Evolutionary conservation across 345 rosid species (phyloP).

Genomic region (Syzygium jambos): DNA sequence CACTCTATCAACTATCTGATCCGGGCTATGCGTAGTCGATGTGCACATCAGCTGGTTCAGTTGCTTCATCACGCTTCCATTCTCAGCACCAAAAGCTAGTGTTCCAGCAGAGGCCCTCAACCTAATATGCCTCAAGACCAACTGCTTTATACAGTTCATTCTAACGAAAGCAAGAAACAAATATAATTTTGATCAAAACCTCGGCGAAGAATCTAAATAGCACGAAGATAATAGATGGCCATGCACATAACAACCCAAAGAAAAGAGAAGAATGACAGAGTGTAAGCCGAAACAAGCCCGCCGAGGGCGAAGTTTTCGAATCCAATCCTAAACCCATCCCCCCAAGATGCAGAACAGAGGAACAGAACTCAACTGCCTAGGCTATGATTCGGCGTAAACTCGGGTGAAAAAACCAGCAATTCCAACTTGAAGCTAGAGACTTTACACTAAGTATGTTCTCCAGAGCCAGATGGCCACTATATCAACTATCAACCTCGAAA

Average conservation of each 20-base stretch:
- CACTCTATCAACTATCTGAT: constrained; percentile 32
- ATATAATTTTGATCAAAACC: background rate
- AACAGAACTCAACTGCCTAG: background rate
- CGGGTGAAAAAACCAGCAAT: background rate
- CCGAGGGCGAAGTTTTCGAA: background rate
- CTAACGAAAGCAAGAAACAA: background rate
- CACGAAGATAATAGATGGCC: background rate
- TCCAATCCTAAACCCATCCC: background rate
- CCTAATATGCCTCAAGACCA: constrained; percentile 37
- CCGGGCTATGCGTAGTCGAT: constrained; percentile 10
- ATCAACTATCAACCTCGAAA: background rate
- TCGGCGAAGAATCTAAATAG: background rate
- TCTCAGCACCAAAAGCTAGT: background rate
- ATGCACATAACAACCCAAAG: background rate
- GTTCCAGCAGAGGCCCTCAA: constrained; percentile 19
- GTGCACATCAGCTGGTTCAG: constrained; percentile 20
- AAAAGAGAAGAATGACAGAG: background rate
- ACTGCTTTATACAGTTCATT: constrained; percentile 32
- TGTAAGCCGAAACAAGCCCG: background rate
- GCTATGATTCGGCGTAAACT: background rate
- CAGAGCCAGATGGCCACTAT: background rate
- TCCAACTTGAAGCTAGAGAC: background rate
- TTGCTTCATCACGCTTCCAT: constrained; percentile 16
- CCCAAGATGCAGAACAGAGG: background rate
- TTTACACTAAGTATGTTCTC: background rate